Evolutionary conservation across 1,284 basidiomycete genomes (phyloP).

Genomic region (Hypsizygus ulmarius): DNA sequence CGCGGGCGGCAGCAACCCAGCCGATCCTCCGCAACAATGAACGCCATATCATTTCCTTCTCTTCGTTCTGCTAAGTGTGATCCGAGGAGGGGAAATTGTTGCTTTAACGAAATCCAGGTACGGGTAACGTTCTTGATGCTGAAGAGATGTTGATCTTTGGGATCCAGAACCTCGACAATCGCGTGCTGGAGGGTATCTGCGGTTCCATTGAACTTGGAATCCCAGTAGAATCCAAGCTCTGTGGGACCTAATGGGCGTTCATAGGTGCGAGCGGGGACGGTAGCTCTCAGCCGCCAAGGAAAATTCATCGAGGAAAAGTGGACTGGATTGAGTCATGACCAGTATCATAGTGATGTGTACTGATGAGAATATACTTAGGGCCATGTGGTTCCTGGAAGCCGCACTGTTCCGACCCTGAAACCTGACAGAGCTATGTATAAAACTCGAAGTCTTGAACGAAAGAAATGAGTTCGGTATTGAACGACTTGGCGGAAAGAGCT

Average conservation of each 20-base stretch:
- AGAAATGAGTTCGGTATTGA: too few species aligned
- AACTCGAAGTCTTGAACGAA: too few species aligned
- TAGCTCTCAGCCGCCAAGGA: constrained; percentile 4
- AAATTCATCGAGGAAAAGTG: background rate
- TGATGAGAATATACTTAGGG: background rate
- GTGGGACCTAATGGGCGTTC: constrained; percentile 39
- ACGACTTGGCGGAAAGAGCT: too few species aligned
- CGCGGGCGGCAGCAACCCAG: constrained; percentile 28
- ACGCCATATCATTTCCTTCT: constrained; percentile 29
- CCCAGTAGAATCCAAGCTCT: constrained; percentile 47
- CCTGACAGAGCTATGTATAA: too few species aligned
- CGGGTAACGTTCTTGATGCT: constrained; percentile 31
- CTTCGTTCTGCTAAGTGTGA: constrained; percentile 32
- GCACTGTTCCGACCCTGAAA: too few species aligned
- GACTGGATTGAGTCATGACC: background rate
- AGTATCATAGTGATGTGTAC: background rate
- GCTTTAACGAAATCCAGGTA: constrained; percentile 45
- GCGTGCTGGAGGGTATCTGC: constrained; percentile 41
- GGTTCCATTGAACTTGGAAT: constrained; percentile 40
- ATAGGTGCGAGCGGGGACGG: constrained; percentile 22
- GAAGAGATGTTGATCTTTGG: constrained; percentile 17
- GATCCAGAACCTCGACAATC: constrained; percentile 27
- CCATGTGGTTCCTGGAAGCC: background rate
- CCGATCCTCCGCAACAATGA: constrained; percentile 37
- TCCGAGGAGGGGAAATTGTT: constrained; percentile 46